These are phyloP conservation scores for Lomentospora prolificans DNA, from an alignment of 2,329 filamentous ascomycete species.

Conservation along the genomic window DNA sequence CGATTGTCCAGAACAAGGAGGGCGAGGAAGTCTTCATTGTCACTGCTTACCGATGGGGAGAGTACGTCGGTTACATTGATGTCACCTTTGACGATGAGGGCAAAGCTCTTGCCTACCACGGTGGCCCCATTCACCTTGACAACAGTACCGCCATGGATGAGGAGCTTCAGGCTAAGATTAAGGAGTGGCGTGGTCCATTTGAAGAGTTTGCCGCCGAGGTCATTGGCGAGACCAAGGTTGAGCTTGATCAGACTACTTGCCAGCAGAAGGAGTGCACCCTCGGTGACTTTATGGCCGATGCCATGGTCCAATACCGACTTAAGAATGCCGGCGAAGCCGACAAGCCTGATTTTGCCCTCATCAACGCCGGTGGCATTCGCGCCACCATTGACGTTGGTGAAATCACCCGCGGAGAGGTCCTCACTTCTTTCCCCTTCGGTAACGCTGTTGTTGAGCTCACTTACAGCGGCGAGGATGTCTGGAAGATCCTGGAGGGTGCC, in stretches of 20 bases:
- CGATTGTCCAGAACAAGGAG: constrained; percentile 48
- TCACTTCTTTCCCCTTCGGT: constrained; percentile 56
- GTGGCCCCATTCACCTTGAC: constrained; percentile 53
- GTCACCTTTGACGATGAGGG: constrained; percentile 52
- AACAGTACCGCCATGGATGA: constrained; percentile 49
- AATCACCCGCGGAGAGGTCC: constrained; percentile 53
- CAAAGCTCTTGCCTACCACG: constrained; percentile 52
- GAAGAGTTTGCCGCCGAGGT: constrained; percentile 48
- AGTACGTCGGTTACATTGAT: constrained; percentile 59
- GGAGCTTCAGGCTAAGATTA: constrained; percentile 46
- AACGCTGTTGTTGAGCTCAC: constrained; percentile 52
- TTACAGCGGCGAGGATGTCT: constrained; percentile 42
- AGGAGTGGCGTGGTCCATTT: constrained; percentile 50
- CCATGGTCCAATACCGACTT: constrained; percentile 50
- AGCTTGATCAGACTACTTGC: constrained; percentile 50
- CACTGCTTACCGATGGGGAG: constrained; percentile 58
- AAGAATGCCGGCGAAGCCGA: constrained; percentile 32
- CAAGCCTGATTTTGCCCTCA: constrained; percentile 44
- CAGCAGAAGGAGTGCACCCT: constrained; percentile 47
- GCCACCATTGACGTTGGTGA: constrained; percentile 51
- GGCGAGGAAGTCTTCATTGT: constrained; percentile 61
- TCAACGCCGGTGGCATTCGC: constrained; percentile 55
- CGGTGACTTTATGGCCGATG: constrained; percentile 46
- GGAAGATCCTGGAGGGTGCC: constrained; percentile 49
- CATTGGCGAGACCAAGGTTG: constrained; percentile 43